Evolutionary conservation across 768 basidiomycete species (phyloP).

Genomic region (Neoboletus brunneissimus): DNA sequence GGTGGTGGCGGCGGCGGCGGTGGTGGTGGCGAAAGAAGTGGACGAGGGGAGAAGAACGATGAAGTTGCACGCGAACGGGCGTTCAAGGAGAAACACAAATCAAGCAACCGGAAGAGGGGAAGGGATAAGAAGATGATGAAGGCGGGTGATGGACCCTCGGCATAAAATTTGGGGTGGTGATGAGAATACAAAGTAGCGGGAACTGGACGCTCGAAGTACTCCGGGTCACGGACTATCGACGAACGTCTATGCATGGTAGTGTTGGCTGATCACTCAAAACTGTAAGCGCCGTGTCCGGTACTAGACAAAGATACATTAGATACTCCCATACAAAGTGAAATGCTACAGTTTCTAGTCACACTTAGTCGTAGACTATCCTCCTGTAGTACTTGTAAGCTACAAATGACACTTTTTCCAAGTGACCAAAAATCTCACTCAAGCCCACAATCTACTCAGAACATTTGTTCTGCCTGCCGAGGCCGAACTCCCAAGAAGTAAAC

Average conservation of each 20-base stretch:
- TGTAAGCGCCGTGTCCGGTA: no score
- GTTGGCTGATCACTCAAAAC: no score
- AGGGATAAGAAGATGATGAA: slow-evolving; percentile 88
- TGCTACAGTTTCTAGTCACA: not conserved
- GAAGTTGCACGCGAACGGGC: slow-evolving; percentile 55
- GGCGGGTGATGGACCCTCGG: slow-evolving; percentile 45
- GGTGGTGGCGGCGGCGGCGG: slow-evolving; percentile 38
- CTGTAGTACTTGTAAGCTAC: not conserved
- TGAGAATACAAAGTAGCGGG: not conserved
- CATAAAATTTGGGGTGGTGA: slow-evolving; percentile 2
- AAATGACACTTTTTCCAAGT: not conserved
- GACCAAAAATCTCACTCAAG: slow-evolving; percentile 9
- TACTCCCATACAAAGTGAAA: not conserved
- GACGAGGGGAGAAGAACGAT: slow-evolving; percentile 37
- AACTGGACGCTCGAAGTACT: not conserved
- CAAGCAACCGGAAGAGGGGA: slow-evolving; percentile 76
- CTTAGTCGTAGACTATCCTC: not conserved
- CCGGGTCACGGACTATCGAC: no score
- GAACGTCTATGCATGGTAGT: no score
- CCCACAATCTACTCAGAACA: slow-evolving; percentile 64
- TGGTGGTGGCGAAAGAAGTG: slow-evolving; percentile 36
- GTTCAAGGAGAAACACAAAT: slow-evolving; percentile 78
- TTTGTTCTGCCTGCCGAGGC: slow-evolving; percentile 41
- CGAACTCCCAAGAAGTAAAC: slow-evolving; percentile 51
- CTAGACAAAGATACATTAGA: not conserved